Conservation (phyloP, 108 stramenopile genomes). For the Pseudonitzschia pungens region DNA sequence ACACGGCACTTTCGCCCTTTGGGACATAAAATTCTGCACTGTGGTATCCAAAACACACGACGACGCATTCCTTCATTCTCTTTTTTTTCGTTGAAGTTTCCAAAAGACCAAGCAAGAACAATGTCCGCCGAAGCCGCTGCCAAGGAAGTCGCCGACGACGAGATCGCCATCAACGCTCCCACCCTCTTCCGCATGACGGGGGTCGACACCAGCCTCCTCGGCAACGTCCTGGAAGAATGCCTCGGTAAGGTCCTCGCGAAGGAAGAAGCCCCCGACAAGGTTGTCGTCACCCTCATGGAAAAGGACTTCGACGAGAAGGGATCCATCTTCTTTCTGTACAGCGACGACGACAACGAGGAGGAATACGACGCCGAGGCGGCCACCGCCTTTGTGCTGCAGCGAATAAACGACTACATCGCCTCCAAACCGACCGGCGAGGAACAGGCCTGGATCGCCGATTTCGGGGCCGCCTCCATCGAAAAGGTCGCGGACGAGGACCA, state of each 20-base stretch:
- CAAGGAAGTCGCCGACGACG: no score
- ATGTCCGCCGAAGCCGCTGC: no score
- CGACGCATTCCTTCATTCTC: no score
- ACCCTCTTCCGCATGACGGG: constrained; percentile 3
- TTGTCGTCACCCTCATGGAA: no score
- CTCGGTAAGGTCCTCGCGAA: neutral
- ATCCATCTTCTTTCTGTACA: no score
- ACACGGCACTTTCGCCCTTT: no score
- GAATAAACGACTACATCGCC: neutral
- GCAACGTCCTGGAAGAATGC: neutral
- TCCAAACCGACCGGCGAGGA: neutral
- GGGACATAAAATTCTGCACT: no score
- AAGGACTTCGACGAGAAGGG: no score
- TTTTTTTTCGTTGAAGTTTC: no score
- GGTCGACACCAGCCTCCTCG: neutral
- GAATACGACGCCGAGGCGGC: neutral
- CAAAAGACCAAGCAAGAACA: no score
- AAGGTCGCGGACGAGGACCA: neutral
- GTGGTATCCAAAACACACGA: no score
- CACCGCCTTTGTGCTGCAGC: neutral
- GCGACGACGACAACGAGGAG: neutral
- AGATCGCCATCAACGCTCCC: neutral
- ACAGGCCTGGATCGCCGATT: neutral
- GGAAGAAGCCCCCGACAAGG: neutral
- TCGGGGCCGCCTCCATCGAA: neutral